A percentile compares a stretch with the other conserved stretches of the same genome.
Conservation (phyloP, 2,329 filamentous ascomycete species). For the Dendrostoma leiphaemia region DNA sequence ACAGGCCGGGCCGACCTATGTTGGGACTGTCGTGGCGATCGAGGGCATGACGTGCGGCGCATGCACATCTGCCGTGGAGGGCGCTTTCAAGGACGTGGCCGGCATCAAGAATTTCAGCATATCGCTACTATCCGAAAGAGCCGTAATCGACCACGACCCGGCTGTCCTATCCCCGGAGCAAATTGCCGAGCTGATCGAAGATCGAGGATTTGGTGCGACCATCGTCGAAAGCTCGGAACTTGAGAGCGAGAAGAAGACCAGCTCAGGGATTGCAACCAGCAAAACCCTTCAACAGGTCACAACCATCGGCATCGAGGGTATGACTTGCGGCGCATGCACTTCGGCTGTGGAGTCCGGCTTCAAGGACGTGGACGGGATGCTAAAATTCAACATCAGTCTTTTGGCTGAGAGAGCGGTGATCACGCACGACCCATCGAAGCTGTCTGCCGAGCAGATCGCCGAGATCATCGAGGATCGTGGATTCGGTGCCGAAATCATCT, state of each 20-base stretch:
- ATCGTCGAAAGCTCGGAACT: slow-evolving; percentile 69
- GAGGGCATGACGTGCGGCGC: slow-evolving; percentile 91
- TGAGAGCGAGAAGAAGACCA: slow-evolving; percentile 33
- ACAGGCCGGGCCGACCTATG: slow-evolving; percentile 37
- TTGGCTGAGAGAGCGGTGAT: slow-evolving; percentile 90
- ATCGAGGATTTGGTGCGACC: slow-evolving; percentile 77
- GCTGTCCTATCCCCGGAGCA: slow-evolving; percentile 48
- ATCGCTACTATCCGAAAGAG: slow-evolving; percentile 78
- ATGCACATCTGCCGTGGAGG: slow-evolving; percentile 82
- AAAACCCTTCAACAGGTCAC: slow-evolving; percentile 61
- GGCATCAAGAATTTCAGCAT: slow-evolving; percentile 78
- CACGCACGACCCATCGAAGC: slow-evolving; percentile 71
- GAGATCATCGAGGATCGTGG: slow-evolving; percentile 87
- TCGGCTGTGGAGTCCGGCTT: slow-evolving; percentile 87
- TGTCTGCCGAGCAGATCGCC: slow-evolving; percentile 71
- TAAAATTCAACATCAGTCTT: slow-evolving; percentile 92
- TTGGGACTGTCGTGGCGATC: slow-evolving; percentile 74
- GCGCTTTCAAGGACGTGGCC: slow-evolving; percentile 71
- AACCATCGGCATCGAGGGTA: slow-evolving; percentile 87
- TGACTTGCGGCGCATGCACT: slow-evolving; percentile 97
- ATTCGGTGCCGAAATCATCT: slow-evolving; percentile 82
- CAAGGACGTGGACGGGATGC: slow-evolving; percentile 69
- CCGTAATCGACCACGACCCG: slow-evolving; percentile 79
- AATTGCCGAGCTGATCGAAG: slow-evolving; percentile 61
- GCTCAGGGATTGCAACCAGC: slow-evolving; percentile 26